Base-by-base conservation (phyloP, 2,329 filamentous ascomycete genomes). In the Alternaria panax region DNA sequence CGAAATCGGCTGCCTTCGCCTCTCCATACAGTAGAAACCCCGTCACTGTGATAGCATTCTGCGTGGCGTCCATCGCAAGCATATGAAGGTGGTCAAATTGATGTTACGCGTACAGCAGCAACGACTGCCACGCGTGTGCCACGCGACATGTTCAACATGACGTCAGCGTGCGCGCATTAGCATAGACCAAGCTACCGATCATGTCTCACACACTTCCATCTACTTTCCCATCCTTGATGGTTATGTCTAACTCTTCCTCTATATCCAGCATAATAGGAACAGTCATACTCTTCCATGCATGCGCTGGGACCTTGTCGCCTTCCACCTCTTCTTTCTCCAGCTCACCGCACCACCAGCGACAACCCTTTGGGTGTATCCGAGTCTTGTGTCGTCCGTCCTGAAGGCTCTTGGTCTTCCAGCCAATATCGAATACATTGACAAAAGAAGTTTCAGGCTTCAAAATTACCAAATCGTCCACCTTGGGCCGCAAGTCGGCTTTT, bases 1-100 rank as follows among this genome's bases (percentile, higher is more conserved):
- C 59, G 62, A 54, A 43, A 32, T 51, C 55, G 59, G 47, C 57
- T 58, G 5, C n/a, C 24, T 36, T 16, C 30, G 14, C 20, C 25
- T 46, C 40, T 38, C 20, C 22, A 24, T 41, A 16, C 18, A 18
- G 11, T 14, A n/a, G 24, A 16, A 32, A 16, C 8, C 12, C 3
- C 45, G 36, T 32, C 9, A 3, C 45, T 5, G 30, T 6, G 18
- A 41, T 12, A 1, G n/a, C 6, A 11, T n/a, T n/a, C 45, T 34
- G 30, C 20, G 18, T 9, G 1, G 1, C 2, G 2, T n/a, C 30
- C 2, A 24, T 48, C 5, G 12, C 12, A 14, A n/a, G 28, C 45
- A 36, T 36, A 4, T 8, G 18, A 34, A 24, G 14, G 14, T 47
- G 12, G n/a, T 12, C 45, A 18, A 12, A 12, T 48, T 36, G 30